Base-by-base conservation (phyloP, 352 stramenopile genomes). In the Phytophthora pluvialis region DNA sequence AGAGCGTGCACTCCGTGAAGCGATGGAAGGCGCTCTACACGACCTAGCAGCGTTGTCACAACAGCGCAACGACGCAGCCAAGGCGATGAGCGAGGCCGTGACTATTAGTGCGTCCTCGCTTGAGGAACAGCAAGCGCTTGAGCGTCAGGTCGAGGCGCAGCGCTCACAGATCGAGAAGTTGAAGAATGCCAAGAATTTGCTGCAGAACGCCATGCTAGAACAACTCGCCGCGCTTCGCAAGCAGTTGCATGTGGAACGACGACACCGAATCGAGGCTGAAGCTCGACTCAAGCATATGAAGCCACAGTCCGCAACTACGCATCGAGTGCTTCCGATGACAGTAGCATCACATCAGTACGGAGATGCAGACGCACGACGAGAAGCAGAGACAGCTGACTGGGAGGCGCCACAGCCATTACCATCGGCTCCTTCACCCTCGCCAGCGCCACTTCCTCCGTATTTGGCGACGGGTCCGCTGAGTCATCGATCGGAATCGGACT, bases 141-240 rank as follows among this genome's bases (percentile, higher is more conserved):
- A 89, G 7, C 55, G 49, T 12, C 78, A 86, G 56, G 58, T 95
- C 3, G 78, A 88, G 51, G 73, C 54, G 3, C 87, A 95, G 53
- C 77, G 80, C 15, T 66, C 76, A 62, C 87, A 94, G 31, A 72
- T 95, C 9, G 82, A 91, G 36, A 86, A 92, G 56, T 73, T 95
- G 21, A 91, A 91, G 53, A 76, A 73, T 26, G 77, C 87, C 31
- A 95, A 95, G 58, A 87, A 75, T 9, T 46, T 92, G 59, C 42
- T 94, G 21, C 85, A 95, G 40, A 92, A 90, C 36, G 84, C 86
- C 31, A 94, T 94, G 85, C 70, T 95, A 11, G 86, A 94, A 53
- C 87, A 95, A 45, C 70, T 95, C 13, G 72, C 88, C 8, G 81
- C 80, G 0, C 52, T 94, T 8, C 79, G 88, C 5, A 94, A 91